These are phyloP conservation scores for Candida silvatica DNA, from an alignment of 805 yeast species.

Conservation along the genomic window DNA sequence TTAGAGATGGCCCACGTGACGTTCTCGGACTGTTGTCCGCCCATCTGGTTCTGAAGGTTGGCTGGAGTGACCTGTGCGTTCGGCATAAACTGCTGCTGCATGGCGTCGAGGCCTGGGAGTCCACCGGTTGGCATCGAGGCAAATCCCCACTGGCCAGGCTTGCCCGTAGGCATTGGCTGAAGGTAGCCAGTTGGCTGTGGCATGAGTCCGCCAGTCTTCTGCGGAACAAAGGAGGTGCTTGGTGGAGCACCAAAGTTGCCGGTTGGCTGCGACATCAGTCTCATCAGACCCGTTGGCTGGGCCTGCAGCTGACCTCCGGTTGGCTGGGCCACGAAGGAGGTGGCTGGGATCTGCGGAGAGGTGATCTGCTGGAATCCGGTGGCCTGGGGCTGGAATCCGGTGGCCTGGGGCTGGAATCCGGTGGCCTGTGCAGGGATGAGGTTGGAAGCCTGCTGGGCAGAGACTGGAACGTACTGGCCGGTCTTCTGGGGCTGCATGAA, in stretches of 20 bases:
- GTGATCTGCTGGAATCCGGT: conserved; percentile 62
- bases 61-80: conserved; percentile 24
- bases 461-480: conserved; percentile 13
- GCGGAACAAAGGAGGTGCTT: conserved; percentile 34
- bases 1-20: conserved; percentile 80
- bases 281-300: conserved; percentile 49
- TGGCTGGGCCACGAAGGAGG: conserved; percentile 29
- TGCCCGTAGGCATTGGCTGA: conserved; percentile 48
- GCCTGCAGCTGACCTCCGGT: conserved; percentile 26
- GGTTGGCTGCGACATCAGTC: conserved; percentile 29
- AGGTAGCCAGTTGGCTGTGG: conserved; percentile 25
- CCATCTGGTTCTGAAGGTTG: conserved; percentile 22
- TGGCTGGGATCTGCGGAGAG: conserved; percentile 35
- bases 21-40: conserved; percentile 31
- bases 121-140: conserved; percentile 62
- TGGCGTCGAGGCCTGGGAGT: conserved; percentile 59
- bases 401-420: conserved; percentile 37
- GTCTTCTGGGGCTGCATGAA: conserved; percentile 26
- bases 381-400: conserved; percentile 51
- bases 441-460: background rate
- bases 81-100: conserved; percentile 64
- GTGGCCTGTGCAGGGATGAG: background rate
- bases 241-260: conserved; percentile 18
- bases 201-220: conserved; percentile 37
- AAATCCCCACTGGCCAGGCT: conserved; percentile 78